Percentiles rank a stretch among this genome's conserved stretches.
These are phyloP conservation scores for Tylopilus sp. DNA, from an alignment of 768 basidiomycete genomes.

Conservation along the genomic window DNA sequence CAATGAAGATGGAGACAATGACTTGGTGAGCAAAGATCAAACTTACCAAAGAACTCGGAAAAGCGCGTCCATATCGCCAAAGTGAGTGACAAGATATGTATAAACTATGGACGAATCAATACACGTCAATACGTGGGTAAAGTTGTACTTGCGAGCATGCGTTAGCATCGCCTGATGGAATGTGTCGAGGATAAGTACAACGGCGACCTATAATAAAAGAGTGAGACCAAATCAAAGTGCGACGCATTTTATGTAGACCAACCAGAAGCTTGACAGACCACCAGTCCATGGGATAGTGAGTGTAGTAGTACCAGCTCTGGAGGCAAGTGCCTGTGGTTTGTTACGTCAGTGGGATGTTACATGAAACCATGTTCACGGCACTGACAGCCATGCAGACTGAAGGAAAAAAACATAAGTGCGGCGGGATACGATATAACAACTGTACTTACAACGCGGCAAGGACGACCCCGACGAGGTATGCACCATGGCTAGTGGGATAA, in stretches of 20 bases:
- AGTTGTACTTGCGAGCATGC: slow-evolving; percentile 39
- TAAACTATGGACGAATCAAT: slow-evolving; percentile 36
- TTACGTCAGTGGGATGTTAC: neutral
- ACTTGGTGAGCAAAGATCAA: neutral
- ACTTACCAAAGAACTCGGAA: slow-evolving; percentile 41
- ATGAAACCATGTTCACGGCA: neutral
- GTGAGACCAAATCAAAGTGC: neutral
- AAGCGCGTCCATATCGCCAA: slow-evolving; percentile 19
- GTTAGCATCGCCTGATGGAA: slow-evolving; percentile 52
- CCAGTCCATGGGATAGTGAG: slow-evolving; percentile 43
- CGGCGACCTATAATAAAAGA: slow-evolving; percentile 38
- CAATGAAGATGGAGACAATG: neutral
- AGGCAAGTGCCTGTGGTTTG: slow-evolving; percentile 46
- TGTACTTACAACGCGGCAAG: slow-evolving; percentile 46
- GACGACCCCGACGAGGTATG: slow-evolving; percentile 48
- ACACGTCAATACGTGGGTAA: too few relatives aligned
- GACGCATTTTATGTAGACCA: slow-evolving; percentile 9
- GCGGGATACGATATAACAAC: slow-evolving; percentile 15
- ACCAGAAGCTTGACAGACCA: slow-evolving; percentile 50
- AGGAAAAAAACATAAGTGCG: slow-evolving; percentile 4
- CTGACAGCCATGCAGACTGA: slow-evolving; percentile 51
- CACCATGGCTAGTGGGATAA: slow-evolving; percentile 41
- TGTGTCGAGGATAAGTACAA: slow-evolving; percentile 49
- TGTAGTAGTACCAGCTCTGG: slow-evolving; percentile 55
- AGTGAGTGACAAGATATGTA: slow-evolving; percentile 45